These are phyloP conservation scores for Obelidium mucronatum DNA, from an alignment of 192 early-diverging fungal species.

Conservation along the genomic window DNA sequence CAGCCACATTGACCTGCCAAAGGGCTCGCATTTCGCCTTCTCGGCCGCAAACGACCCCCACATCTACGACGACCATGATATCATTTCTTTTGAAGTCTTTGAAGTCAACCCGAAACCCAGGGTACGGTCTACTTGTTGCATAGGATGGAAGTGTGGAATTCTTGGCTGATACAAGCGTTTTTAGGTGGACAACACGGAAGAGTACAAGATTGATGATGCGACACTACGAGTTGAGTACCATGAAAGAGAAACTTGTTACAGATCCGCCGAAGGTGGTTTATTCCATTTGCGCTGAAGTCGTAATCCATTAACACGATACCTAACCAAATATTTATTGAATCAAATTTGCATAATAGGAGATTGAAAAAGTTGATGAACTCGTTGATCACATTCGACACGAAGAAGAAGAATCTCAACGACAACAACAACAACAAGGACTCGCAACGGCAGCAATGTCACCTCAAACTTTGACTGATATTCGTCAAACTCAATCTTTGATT, in stretches of 20 bases:
- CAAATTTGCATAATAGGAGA: too few species aligned
- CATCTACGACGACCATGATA: constrained; percentile 76
- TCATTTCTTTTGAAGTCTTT: constrained; percentile 69
- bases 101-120: constrained; percentile 65
- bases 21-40: constrained; percentile 79
- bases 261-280: too few species aligned
- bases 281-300: too few species aligned
- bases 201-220: neutral
- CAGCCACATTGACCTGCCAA: constrained; percentile 61
- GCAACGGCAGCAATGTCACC: neutral
- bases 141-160: neutral
- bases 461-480: neutral
- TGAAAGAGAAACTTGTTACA: neutral
- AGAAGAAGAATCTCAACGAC: neutral
- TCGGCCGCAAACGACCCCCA: constrained; percentile 40
- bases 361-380: neutral
- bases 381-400: neutral
- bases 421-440: neutral
- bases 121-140: too few species aligned
- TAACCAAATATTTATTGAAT: too few species aligned
- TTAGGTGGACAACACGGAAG: neutral
- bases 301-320: too few species aligned
- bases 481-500: neutral
- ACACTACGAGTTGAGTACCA: too few species aligned
- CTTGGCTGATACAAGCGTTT: neutral